These are phyloP conservation scores for Amanita molliuscula DNA, from an alignment of 768 basidiomycete genomes.

Conservation along the genomic window DNA sequence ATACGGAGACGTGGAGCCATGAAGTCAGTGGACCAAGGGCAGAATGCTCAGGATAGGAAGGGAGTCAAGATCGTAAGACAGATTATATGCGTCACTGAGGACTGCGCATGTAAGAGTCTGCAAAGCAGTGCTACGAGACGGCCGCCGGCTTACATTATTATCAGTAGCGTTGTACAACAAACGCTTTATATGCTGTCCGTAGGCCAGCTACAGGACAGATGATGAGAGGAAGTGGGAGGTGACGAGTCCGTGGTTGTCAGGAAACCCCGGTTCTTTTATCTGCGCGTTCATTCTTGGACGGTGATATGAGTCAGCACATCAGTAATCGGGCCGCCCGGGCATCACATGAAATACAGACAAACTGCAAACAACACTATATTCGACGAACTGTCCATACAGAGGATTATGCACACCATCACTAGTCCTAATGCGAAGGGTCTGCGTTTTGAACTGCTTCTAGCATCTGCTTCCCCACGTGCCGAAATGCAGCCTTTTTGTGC, in stretches of 20 bases:
- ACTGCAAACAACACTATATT: too few relatives aligned
- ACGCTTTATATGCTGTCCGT: not conserved
- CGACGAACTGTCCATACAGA: too few relatives aligned
- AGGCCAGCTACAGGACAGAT: not conserved
- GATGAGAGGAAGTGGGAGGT: not conserved
- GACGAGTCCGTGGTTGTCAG: not conserved
- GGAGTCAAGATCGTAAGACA: not conserved
- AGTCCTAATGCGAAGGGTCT: too few relatives aligned
- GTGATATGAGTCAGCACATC: too few relatives aligned
- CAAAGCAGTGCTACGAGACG: not conserved
- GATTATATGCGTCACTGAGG: not conserved
- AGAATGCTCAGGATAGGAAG: not conserved
- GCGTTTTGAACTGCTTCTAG: too few relatives aligned
- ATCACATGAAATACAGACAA: too few relatives aligned
- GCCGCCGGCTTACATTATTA: not conserved
- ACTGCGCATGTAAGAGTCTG: not conserved
- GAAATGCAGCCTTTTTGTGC: not conserved
- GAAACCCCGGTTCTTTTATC: not conserved
- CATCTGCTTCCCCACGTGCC: too few relatives aligned
- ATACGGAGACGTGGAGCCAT: slow-evolving; percentile 58
- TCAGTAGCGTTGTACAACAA: not conserved
- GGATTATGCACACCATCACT: too few relatives aligned
- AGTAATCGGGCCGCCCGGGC: too few relatives aligned
- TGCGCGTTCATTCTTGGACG: not conserved
- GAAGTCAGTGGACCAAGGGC: not conserved